Base-by-base conservation (phyloP, 2,329 filamentous ascomycete genomes). In the Arthrobotrys pseudoclavata region DNA sequence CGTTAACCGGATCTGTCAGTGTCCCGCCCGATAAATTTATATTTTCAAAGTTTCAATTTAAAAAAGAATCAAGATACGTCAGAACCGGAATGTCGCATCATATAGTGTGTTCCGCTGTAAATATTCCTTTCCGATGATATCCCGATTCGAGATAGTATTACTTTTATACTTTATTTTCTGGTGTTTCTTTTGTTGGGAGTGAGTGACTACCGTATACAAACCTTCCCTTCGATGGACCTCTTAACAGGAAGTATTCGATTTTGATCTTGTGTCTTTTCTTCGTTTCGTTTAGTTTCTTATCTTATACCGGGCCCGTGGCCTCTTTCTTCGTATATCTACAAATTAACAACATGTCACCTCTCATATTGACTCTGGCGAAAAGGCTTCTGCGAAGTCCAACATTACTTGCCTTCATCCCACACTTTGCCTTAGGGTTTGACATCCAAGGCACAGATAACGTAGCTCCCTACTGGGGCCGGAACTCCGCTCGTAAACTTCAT, bases 381-480 rank as follows among this genome's bases (percentile, higher is more conserved):
- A 7, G 2, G 34, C 55, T 60, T 60, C 55, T 60, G 55, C 10
- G 55, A 60, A 60, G 55, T 15, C 4, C 42, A 26, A 3, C 22
- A 60, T 42, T 42, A 2, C 20, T 60, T 34, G n/a, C 31, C 9
- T 20, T 60, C 13, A 42, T 60, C 5, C 20, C 55, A 40, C 55
- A 42, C 15, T 15, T 24, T 15, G 31, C n/a, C 20, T 18, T 6
- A 20, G 22, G 40, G 22, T 70, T 71, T 22, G 67, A 71, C 15
- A 26, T 67, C 4, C 52, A 48, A 29, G 45, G 31, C 7, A 53
- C 52, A 3, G 57, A 63, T 15, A 79, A 79, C 63, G 68, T 79
- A 3, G 75, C 57, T 31, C 31, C 74, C 1, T 79, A 74, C n/a
- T 79, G 75, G 75, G 75, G 75, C 13, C 75, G 74, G 53, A 79